These are phyloP conservation scores for Gnomoniopsis smithogilvyi DNA, from an alignment of 2,329 filamentous ascomycete species.

Conservation along the genomic window DNA sequence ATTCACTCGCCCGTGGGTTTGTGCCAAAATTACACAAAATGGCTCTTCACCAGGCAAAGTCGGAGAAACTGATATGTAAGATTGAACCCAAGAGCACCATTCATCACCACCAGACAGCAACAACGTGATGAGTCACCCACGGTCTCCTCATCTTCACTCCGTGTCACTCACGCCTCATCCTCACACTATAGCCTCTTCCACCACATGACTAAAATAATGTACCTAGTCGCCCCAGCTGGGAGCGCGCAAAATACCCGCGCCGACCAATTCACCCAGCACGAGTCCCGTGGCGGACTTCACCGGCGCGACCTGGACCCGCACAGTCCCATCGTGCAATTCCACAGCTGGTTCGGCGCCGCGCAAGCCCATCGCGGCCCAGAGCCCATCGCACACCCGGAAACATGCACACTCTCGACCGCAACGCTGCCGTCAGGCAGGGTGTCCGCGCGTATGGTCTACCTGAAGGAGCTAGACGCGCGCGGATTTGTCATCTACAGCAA, in stretches of 20 bases:
- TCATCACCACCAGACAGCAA: not conserved
- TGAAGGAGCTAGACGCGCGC: conserved; percentile 82
- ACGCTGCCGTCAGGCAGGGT: conserved; percentile 79
- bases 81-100: not conserved
- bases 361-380: conserved; percentile 36
- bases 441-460: conserved; percentile 81
- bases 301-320: conserved; percentile 55
- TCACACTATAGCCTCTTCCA: not conserved
- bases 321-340: conserved; percentile 79
- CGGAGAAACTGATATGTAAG: conserved; percentile 49
- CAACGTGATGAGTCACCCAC: conserved; percentile 5
- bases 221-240: conserved; percentile 61
- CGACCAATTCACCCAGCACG: conserved; percentile 66
- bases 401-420: conserved; percentile 83
- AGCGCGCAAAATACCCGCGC: conserved; percentile 60
- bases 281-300: conserved; percentile 51
- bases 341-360: conserved; percentile 81
- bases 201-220: not conserved
- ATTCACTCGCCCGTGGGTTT: conserved; percentile 2
- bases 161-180: not conserved
- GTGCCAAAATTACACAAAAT: conserved; percentile 29
- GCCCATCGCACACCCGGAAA: conserved; percentile 75
- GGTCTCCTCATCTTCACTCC: not conserved
- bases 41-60: conserved; percentile 40
- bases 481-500: conserved; percentile 96